Evolutionary conservation across 345 rosid genomes (phyloP).

Genomic region (Lepidium didymum): DNA sequence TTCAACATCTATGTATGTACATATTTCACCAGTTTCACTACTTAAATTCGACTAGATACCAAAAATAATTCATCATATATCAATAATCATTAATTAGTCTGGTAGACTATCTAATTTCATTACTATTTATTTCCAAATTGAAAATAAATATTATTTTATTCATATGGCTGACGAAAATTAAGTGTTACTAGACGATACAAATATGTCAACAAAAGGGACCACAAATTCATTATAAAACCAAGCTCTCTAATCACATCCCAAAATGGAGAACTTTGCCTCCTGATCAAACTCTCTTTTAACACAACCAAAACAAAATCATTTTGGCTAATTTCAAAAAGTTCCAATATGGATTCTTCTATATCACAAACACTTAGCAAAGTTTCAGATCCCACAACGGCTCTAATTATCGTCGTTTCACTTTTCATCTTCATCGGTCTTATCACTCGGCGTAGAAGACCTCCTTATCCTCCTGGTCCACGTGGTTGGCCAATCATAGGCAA

Average conservation of each 20-base stretch:
- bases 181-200: not conserved
- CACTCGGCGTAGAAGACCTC: conserved; percentile 35
- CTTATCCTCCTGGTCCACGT: conserved; percentile 83
- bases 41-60: not conserved
- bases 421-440: conserved; percentile 37
- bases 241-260: conserved; percentile 7
- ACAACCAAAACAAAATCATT: not conserved
- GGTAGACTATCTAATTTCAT: not conserved
- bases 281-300: not conserved
- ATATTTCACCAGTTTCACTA: not conserved
- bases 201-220: conserved; percentile 16
- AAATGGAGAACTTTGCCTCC: conserved; percentile 13
- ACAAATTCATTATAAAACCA: conserved; percentile 25
- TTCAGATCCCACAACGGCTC: conserved; percentile 21
- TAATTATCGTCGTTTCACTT: conserved; percentile 34
- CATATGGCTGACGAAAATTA: conserved; percentile 5
- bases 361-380: conserved; percentile 27
- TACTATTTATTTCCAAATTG: not conserved
- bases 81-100: not conserved
- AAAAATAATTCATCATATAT: not conserved
- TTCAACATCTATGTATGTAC: not conserved
- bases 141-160: not conserved
- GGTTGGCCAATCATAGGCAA: conserved; percentile 84
- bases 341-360: conserved; percentile 27
- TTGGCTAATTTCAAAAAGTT: not conserved